phyloP scores from a whole-genome alignment of 345 rosid species.

The Citrus trifoliata region DNA sequence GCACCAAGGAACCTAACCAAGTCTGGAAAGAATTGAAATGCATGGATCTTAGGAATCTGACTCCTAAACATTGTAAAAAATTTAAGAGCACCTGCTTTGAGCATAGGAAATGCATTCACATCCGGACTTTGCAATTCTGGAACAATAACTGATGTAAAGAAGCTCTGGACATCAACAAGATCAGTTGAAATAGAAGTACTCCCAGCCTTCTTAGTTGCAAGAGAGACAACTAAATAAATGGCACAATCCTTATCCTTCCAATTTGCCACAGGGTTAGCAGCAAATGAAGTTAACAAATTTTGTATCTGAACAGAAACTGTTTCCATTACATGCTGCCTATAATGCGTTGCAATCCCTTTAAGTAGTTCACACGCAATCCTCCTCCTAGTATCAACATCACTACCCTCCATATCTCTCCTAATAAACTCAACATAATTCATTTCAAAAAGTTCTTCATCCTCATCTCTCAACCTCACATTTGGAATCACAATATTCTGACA shows the following conservation, averaged over 20 bases:
- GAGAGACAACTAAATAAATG: slow-evolving; percentile 86
- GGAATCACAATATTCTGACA: slow-evolving; percentile 93
- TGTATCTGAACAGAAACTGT: slow-evolving; percentile 78
- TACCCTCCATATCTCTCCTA: slow-evolving; percentile 99
- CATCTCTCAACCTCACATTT: slow-evolving; percentile 87
- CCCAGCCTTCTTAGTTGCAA: slow-evolving; percentile 84
- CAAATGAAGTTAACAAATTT: slow-evolving; percentile 57
- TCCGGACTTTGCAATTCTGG: slow-evolving; percentile 84
- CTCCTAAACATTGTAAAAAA: slow-evolving; percentile 79
- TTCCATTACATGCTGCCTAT: slow-evolving; percentile 62
- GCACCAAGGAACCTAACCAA: slow-evolving; percentile 73
- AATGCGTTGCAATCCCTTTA: slow-evolving; percentile 88
- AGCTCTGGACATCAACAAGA: slow-evolving; percentile 79
- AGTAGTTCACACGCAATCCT: slow-evolving; percentile 97
- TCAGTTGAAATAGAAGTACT: slow-evolving; percentile 79
- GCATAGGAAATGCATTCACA: slow-evolving; percentile 76
- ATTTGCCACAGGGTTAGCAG: slow-evolving; percentile 61
- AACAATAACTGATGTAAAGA: slow-evolving; percentile 68
- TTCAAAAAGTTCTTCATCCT: slow-evolving; percentile 96
- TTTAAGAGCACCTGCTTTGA: slow-evolving; percentile 94
- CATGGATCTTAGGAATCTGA: slow-evolving; percentile 67
- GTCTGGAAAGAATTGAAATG: slow-evolving; percentile 63
- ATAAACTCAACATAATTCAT: slow-evolving; percentile 95
- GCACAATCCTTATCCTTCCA: slow-evolving; percentile 99
- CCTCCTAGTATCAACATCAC: slow-evolving; percentile 96